Evolutionary conservation across 2,329 filamentous ascomycete genomes (phyloP), one percentile per base, ranked within the genome.

Genomic region (Trichoderma sp.): DNA sequence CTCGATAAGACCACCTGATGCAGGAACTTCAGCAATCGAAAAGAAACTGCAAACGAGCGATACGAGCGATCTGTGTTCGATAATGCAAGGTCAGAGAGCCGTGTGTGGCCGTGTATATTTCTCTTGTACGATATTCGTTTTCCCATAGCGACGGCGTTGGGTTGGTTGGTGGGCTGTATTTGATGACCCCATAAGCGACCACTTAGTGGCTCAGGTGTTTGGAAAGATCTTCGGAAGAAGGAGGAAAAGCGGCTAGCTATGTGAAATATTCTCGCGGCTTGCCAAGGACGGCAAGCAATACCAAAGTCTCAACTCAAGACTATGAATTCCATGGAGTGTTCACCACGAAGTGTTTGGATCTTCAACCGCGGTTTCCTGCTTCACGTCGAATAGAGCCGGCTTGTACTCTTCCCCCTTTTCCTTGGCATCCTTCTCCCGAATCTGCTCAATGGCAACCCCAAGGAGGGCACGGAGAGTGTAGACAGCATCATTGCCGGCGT

Each of bases 401-500:
- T 62, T 58, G 26, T 69, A 70, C 14, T 67, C 61, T 21, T 69
- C 67, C 9, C 67, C 69, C 30, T 43, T 62, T 3, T 15, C 39
- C 19, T 68, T 66, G 21, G 67, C 67, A 45, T 71, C 69, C 39
- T 70, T 64, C 62, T 72, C 69, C 39, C 69, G 66, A 9, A 64
- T 44, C 15, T 70, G 65, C 63, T 73, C 71, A 21, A 77, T 44
- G 1, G 74, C 75, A 19, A 78, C 67, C 0, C 72, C 85, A 7
- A 97, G 75, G 81, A 95, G 85, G 7, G 87, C 89, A 67, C 89
- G 87, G 68, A 96, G 77, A 0, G 92, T 94, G 74, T 90, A 95
- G 1, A 88, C 84, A 0, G 93, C 92, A 73, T 97, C 93, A 69
- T 97, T 97, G 1, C 93, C 88, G 0, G 89, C 93, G 72, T 96